Evolutionary conservation across 2,329 filamentous ascomycete genomes (phyloP), one percentile per base, ranked within the genome.

Genomic region (Colletotrichum higginsianum): DNA sequence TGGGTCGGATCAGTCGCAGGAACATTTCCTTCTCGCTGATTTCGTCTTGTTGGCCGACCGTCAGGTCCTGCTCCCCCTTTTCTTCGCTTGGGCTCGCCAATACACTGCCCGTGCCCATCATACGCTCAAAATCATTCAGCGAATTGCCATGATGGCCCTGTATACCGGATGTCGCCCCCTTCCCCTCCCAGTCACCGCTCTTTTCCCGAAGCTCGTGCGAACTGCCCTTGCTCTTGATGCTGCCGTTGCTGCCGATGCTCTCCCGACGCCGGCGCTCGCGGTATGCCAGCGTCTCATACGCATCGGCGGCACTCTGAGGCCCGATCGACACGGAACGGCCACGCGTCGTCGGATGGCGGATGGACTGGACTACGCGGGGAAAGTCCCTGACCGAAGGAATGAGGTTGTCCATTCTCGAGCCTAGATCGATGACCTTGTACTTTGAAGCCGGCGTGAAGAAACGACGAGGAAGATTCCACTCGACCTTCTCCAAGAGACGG

Each of bases 271-370:
- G 83, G 26, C 88, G 82, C 78, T 98, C 94, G 23, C 96, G 91
- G 79, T 98, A 98, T 7, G 96, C 96, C 60, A 99, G 86, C 23
- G 95, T 94, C 84, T 99, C 96, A 82, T 98, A 98, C 30, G 95
- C 96, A 83, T 99, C 96, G 2, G 96, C 96, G 72, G 95, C 95
- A 56, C 95, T 98, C 82, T 98, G 96, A 2, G 96, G 96, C 0
- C 96, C 96, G 64, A 98, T 89, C 7, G 95, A 98, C 44, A 98
- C 90, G 42, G 95, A 93, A 62, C 96, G 90, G 73, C 92, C 92
- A 71, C 94, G 87, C 16, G 82, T 84, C 5, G 82, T 85, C 0
- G 94, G 93, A 75, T 96, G 91, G 30, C 94, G 91, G 56, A 98
- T 93, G 52, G 91, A 94, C 72, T 91, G 92, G 30, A 98, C 87